A percentile compares a stretch with the other conserved stretches of the same genome.
Conservation (phyloP, 2,329 filamentous ascomycete genomes). For the Trichoderma endophyticum region DNA sequence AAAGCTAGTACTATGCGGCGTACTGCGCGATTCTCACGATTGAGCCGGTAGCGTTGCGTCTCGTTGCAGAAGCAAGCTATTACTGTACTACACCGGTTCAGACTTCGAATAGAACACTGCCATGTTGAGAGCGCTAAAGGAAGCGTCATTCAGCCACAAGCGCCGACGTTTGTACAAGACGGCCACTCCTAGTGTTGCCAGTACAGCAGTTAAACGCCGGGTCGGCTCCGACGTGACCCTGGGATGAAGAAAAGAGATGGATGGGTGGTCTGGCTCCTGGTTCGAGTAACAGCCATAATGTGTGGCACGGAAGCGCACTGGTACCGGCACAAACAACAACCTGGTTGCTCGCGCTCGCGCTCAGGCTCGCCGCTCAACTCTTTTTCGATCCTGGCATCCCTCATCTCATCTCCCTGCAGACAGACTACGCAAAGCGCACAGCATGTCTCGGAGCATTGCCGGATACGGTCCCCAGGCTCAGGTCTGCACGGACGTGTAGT, state of each 20-base stretch:
- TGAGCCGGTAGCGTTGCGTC: background rate
- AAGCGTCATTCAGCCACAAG: conserved; percentile 11
- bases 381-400: background rate
- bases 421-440: background rate
- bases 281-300: background rate
- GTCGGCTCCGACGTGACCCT: conserved; percentile 14
- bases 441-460: conserved; percentile 11
- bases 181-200: background rate
- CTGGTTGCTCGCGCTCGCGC: background rate
- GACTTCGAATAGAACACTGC: conserved; percentile 8
- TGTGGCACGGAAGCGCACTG: background rate
- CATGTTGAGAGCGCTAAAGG: conserved; percentile 7
- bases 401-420: background rate
- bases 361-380: background rate
- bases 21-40: background rate
- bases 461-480: background rate
- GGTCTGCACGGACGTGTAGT: background rate
- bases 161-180: background rate
- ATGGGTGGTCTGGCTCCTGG: conserved; percentile 8
- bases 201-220: conserved; percentile 9
- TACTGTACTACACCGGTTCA: background rate
- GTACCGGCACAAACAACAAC: background rate
- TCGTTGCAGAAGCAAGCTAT: background rate
- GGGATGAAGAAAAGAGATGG: background rate
- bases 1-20: background rate